These are phyloP conservation scores for Fomes fomentarius DNA, from an alignment of 1,284 basidiomycete genomes.

Conservation along the genomic window DNA sequence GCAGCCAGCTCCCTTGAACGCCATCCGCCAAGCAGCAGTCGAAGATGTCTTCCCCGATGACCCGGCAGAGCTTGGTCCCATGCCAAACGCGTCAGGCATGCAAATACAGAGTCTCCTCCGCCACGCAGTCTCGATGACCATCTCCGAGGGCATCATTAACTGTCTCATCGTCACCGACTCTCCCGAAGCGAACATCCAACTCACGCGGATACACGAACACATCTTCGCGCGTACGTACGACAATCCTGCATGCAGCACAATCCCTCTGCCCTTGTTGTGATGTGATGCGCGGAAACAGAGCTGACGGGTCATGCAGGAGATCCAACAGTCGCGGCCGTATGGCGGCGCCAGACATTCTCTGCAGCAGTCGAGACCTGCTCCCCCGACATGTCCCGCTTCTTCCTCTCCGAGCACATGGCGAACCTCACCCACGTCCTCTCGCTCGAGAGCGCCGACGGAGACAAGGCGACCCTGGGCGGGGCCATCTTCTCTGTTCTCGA, in stretches of 20 bases:
- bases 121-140: slow-evolving; percentile 75
- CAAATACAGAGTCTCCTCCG: slow-evolving; percentile 76
- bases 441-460: slow-evolving; percentile 19
- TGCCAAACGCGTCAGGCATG: slow-evolving; percentile 53
- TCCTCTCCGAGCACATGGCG: slow-evolving; percentile 71
- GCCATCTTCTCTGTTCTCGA: slow-evolving; percentile 61
- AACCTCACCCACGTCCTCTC: slow-evolving; percentile 55
- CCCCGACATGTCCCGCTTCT: slow-evolving; percentile 62
- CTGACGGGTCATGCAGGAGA: slow-evolving; percentile 52
- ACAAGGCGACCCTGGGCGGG: slow-evolving; percentile 38
- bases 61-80: slow-evolving; percentile 22
- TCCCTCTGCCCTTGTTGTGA: not conserved
- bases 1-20: slow-evolving; percentile 55
- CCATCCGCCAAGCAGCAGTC: slow-evolving; percentile 61
- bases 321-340: slow-evolving; percentile 79
- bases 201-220: slow-evolving; percentile 83
- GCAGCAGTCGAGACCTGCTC: slow-evolving; percentile 78
- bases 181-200: slow-evolving; percentile 75
- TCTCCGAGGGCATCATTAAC: slow-evolving; percentile 81
- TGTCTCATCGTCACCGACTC: slow-evolving; percentile 78
- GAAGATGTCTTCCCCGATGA: slow-evolving; percentile 56
- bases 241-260: no score
- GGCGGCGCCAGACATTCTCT: slow-evolving; percentile 83
- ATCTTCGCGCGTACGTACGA: slow-evolving; percentile 78
- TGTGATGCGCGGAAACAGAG: not conserved